Conservation (phyloP, 768 basidiomycete genomes). For the Mycena maculata region DNA sequence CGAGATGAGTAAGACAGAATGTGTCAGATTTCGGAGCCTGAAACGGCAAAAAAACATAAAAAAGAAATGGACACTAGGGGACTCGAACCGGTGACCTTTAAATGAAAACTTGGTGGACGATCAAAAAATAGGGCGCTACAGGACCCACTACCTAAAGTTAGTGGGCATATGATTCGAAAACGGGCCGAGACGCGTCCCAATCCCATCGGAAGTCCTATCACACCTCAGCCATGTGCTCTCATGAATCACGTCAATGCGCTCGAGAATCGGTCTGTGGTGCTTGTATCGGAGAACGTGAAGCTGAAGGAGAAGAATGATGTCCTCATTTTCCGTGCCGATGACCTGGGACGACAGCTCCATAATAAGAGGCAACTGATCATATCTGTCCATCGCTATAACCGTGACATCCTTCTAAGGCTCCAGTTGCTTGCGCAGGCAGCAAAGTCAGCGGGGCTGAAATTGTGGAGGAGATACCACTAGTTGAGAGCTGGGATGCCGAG, state of each 20-base stretch:
- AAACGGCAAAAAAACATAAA: no score
- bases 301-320: slow-evolving; percentile 5
- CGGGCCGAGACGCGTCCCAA: no score
- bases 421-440: slow-evolving; percentile 4
- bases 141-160: no score
- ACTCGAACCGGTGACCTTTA: no score
- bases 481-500: no score
- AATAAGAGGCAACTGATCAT: not conserved
- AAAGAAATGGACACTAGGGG: no score
- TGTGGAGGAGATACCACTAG: slow-evolving; percentile 10
- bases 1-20: no score
- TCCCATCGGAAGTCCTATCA: not conserved
- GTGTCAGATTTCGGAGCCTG: no score
- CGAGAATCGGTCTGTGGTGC: not conserved
- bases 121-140: no score
- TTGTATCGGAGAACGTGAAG: not conserved
- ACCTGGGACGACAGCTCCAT: slow-evolving; percentile 9
- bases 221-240: not conserved
- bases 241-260: not conserved
- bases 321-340: not conserved
- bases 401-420: slow-evolving; percentile 2
- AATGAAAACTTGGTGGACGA: no score
- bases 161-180: no score
- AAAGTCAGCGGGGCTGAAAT: not conserved
- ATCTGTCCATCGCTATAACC: not conserved